Evolutionary conservation across 2,329 filamentous ascomycete genomes (phyloP), one percentile per base, ranked within the genome.

Genomic region (Cladophialophora carrionii): DNA sequence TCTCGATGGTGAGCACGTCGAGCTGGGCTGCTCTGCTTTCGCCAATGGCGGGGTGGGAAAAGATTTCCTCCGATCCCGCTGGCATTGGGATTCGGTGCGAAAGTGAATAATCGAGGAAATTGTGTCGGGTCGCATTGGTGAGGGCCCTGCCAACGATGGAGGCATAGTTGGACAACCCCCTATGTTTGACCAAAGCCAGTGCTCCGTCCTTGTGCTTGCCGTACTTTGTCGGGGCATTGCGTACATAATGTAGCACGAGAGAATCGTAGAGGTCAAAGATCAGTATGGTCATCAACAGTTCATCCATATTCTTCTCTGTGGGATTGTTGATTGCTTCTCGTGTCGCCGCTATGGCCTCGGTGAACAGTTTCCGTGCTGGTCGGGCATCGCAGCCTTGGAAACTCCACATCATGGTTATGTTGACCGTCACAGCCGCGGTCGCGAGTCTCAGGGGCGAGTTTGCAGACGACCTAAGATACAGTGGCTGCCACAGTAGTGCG

Each of bases 181-280:
- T 63, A 43, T 68, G 66, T 22, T 68, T 65, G 17, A 71, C 57
- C 43, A 72, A 43, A n/a, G 71, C 71, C 43, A 72, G 53, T 34
- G 70, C 68, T 31, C 71, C 70, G 24, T 63, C 31, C 46, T 72
- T 71, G 59, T 72, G 71, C 49, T 58, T 67, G 14, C 66, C 68
- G 46, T 64, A 63, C 14, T 43, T 54, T 31, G n/a, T 26, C 6
- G 55, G 14, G 2, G 48, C 14, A 14, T 48, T 43, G 0, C 61
- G 66, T 32, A 57, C 46, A 64, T 71, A 72, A 52, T 71, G 66
- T 9, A 63, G 52, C 10, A 65, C 41, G 17, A 72, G 46, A n/a
- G 65, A 41, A 31, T 72, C 71, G 65, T 71, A 72, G 10, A 72
- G 66, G 57, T 72, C 71, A 53, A 72, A 69, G 46, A 72, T 51